These are phyloP conservation scores for Ophiostoma triangulosporum DNA, from an alignment of 2,329 filamentous ascomycete genomes.

Conservation along the genomic window DNA sequence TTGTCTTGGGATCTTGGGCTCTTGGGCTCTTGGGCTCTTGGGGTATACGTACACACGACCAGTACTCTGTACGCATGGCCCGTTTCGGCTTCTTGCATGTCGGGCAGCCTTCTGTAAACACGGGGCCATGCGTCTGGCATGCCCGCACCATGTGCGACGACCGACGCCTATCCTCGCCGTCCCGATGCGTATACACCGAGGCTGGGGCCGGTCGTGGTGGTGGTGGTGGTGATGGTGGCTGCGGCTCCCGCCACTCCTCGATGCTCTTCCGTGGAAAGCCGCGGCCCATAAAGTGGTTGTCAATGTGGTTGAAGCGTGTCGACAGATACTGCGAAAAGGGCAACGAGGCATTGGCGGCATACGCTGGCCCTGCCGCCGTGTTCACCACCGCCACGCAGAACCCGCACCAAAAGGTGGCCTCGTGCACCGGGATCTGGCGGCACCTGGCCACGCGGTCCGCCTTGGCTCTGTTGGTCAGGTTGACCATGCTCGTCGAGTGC, in stretches of 20 bases:
- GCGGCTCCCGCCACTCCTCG: neutral
- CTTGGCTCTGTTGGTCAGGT: constrained; percentile 19
- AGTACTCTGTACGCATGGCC: too few relatives aligned
- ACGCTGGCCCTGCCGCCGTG: constrained; percentile 19
- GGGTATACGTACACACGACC: too few relatives aligned
- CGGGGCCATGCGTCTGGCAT: too few relatives aligned
- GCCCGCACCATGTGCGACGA: too few relatives aligned
- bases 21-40: too few relatives aligned
- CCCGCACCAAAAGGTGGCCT: constrained; percentile 70
- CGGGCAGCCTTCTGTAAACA: too few relatives aligned
- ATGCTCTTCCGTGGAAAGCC: constrained; percentile 2
- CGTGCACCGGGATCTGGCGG: constrained; percentile 50
- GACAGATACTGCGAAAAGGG: constrained; percentile 21
- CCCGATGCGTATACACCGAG: too few relatives aligned
- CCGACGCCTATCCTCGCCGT: too few relatives aligned
- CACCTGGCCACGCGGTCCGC: constrained; percentile 36
- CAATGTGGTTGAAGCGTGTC: constrained; percentile 41
- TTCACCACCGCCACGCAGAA: constrained; percentile 53
- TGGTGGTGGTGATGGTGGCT: too few relatives aligned
- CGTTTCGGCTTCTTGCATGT: too few relatives aligned
- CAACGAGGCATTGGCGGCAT: neutral
- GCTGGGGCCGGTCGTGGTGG: too few relatives aligned
- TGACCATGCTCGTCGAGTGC: constrained; percentile 24
- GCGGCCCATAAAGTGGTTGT: constrained; percentile 52
- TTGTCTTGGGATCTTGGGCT: too few relatives aligned